Conservation (phyloP, 257 asterid genomes). For the Asclepias syriaca region DNA sequence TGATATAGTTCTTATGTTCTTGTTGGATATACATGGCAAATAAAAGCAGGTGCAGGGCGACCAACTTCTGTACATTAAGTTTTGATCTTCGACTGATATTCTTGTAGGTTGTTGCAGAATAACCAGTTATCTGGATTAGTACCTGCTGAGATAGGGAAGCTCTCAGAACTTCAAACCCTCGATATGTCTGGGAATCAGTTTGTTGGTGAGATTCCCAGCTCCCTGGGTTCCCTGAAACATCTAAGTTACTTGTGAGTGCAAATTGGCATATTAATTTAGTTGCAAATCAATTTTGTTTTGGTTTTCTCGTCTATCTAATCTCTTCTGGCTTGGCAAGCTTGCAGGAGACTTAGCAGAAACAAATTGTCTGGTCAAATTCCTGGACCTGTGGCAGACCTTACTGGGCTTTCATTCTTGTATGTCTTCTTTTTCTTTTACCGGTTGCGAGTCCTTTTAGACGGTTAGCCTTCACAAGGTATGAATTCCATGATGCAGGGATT, state of each 20-base stretch:
- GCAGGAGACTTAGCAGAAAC: slow-evolving; percentile 82
- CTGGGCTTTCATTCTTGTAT: slow-evolving; percentile 89
- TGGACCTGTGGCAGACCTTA: slow-evolving; percentile 56
- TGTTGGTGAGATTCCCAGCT: slow-evolving; percentile 67
- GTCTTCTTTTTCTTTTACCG: slow-evolving; percentile 41
- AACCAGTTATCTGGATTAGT: slow-evolving; percentile 58
- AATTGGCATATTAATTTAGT: slow-evolving; percentile 2
- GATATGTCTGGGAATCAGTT: slow-evolving; percentile 84
- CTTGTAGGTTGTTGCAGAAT: slow-evolving; percentile 66
- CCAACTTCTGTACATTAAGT: neutral
- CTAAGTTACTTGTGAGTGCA: slow-evolving; percentile 73
- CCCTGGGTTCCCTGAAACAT: slow-evolving; percentile 51
- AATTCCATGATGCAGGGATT: slow-evolving; percentile 58
- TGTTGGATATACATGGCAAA: neutral
- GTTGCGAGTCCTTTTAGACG: slow-evolving; percentile 7
- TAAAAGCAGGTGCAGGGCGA: neutral
- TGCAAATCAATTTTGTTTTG: slow-evolving; percentile 11
- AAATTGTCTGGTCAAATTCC: slow-evolving; percentile 81
- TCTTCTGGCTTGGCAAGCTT: slow-evolving; percentile 16
- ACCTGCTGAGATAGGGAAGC: slow-evolving; percentile 77
- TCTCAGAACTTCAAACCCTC: slow-evolving; percentile 61
- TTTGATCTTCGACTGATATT: slow-evolving; percentile 2
- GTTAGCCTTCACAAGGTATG: slow-evolving; percentile 9
- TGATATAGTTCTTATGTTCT: neutral
- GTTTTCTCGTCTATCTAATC: too few species aligned